phyloP scores from a whole-genome alignment of 345 rosid species.

The Draba incana region DNA sequence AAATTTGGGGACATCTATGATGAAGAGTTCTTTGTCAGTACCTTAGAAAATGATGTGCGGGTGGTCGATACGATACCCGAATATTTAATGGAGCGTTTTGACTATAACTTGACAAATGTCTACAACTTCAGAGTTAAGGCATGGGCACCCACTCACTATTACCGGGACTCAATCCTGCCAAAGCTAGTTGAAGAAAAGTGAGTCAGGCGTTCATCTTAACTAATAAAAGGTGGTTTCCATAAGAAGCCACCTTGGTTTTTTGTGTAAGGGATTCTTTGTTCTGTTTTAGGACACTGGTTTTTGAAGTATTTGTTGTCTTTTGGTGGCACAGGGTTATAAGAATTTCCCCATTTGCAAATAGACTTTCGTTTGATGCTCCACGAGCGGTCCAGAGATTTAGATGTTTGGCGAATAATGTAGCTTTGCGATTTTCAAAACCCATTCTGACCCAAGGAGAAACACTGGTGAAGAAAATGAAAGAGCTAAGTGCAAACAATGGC shows the following conservation, averaged over 20 bases:
- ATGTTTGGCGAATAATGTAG: slow-evolving; percentile 91
- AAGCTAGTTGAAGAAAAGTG: slow-evolving; percentile 93
- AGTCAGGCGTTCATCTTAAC: slow-evolving; percentile 40
- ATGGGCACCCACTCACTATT: slow-evolving; percentile 84
- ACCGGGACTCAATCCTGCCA: slow-evolving; percentile 81
- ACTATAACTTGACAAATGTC: slow-evolving; percentile 78
- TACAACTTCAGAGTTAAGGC: slow-evolving; percentile 96
- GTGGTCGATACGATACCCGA: slow-evolving; percentile 82
- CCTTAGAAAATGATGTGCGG: slow-evolving; percentile 76
- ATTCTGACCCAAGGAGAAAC: slow-evolving; percentile 75
- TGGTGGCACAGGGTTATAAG: slow-evolving; percentile 72
- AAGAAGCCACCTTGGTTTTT: neutral
- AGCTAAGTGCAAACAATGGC: slow-evolving; percentile 68
- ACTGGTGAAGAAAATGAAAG: slow-evolving; percentile 91
- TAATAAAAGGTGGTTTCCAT: neutral
- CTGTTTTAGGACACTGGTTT: neutral
- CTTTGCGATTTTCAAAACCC: slow-evolving; percentile 74
- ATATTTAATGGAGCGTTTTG: slow-evolving; percentile 96
- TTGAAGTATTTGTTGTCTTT: slow-evolving; percentile 22
- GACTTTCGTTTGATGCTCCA: slow-evolving; percentile 95
- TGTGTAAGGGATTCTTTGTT: neutral
- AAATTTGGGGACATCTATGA: slow-evolving; percentile 85
- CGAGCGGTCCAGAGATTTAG: slow-evolving; percentile 83
- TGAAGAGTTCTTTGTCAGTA: slow-evolving; percentile 69
- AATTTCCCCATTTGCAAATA: slow-evolving; percentile 98